Percentiles rank a stretch among this genome's conserved stretches.
phyloP scores from a whole-genome alignment of 306 rosid species.

The Prunus campanulata region DNA sequence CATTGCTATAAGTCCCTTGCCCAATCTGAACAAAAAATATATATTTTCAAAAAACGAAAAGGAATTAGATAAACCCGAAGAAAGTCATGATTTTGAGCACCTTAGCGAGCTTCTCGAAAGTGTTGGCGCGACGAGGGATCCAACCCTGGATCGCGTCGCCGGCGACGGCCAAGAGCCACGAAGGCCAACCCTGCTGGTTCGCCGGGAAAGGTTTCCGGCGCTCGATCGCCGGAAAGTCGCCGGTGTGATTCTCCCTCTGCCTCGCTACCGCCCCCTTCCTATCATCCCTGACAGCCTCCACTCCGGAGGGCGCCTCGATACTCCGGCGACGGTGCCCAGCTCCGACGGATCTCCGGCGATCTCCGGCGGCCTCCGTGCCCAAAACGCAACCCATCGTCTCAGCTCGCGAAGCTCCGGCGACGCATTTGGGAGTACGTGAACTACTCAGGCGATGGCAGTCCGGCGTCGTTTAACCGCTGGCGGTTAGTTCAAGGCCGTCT shows the following conservation, averaged over 20 bases:
- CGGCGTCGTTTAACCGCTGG: not conserved
- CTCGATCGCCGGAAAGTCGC: slow-evolving; percentile 53
- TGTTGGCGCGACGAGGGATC: slow-evolving; percentile 93
- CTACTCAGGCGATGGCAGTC: not conserved
- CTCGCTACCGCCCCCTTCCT: slow-evolving; percentile 20
- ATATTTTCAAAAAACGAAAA: not conserved
- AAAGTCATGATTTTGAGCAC: slow-evolving; percentile 20
- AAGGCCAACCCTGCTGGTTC: slow-evolving; percentile 86
- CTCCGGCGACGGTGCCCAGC: slow-evolving; percentile 34
- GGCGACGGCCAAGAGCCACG: slow-evolving; percentile 87
- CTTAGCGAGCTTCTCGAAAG: slow-evolving; percentile 95
- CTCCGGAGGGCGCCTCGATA: slow-evolving; percentile 16
- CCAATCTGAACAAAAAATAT: slow-evolving; percentile 61
- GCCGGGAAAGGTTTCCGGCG: slow-evolving; percentile 44
- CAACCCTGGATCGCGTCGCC: slow-evolving; percentile 90
- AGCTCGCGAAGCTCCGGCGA: slow-evolving; percentile 30
- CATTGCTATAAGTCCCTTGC: slow-evolving; percentile 99
- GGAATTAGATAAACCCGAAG: not conserved
- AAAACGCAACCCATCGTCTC: slow-evolving; percentile 88
- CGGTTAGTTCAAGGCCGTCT: not conserved
- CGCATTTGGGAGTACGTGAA: slow-evolving; percentile 33
- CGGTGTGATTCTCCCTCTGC: slow-evolving; percentile 36
- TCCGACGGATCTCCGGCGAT: slow-evolving; percentile 9
- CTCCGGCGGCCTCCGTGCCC: slow-evolving; percentile 38
- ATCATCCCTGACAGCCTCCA: slow-evolving; percentile 17